A percentile compares a stretch with the other conserved stretches of the same genome.
Conservation (phyloP, 345 rosid species). For the Melaleuca quinquenervia region DNA sequence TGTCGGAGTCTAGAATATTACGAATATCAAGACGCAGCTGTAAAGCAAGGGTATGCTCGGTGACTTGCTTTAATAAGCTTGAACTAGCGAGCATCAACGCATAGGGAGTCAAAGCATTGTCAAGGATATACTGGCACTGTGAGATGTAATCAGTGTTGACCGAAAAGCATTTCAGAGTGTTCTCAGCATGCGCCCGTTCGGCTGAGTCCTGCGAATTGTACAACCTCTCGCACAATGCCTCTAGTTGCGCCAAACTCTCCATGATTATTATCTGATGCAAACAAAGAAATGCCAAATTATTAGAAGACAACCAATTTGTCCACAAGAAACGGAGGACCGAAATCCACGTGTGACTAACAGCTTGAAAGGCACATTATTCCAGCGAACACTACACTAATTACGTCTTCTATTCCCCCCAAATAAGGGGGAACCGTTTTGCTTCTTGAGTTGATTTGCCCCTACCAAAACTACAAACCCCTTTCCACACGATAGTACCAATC, state of each 20-base stretch:
- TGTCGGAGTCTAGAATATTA: constrained; percentile 14
- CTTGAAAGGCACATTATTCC: not conserved
- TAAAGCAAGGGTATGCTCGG: constrained; percentile 80
- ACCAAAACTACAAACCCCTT: not conserved
- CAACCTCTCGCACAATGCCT: constrained; percentile 92
- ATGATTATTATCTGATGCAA: constrained; percentile 13
- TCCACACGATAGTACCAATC: not conserved
- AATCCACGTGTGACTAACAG: not conserved
- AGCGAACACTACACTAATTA: not conserved
- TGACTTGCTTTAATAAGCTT: constrained; percentile 88
- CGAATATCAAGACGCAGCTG: constrained; percentile 93
- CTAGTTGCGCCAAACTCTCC: constrained; percentile 98
- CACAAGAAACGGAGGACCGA: not conserved
- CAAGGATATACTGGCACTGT: constrained; percentile 96
- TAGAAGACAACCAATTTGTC: not conserved
- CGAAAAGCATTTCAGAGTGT: constrained; percentile 82
- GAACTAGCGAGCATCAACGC: constrained; percentile 99
- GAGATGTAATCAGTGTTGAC: constrained; percentile 84
- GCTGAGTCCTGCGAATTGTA: constrained; percentile 91
- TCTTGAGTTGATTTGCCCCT: not conserved
- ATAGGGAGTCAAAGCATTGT: constrained; percentile 89
- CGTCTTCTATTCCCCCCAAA: not conserved
- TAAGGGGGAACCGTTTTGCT: not conserved
- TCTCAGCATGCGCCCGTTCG: constrained; percentile 91
- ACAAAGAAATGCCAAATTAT: not conserved